phyloP scores from a whole-genome alignment of 345 rosid genomes.

The Rhodomyrtus tomentosa region DNA sequence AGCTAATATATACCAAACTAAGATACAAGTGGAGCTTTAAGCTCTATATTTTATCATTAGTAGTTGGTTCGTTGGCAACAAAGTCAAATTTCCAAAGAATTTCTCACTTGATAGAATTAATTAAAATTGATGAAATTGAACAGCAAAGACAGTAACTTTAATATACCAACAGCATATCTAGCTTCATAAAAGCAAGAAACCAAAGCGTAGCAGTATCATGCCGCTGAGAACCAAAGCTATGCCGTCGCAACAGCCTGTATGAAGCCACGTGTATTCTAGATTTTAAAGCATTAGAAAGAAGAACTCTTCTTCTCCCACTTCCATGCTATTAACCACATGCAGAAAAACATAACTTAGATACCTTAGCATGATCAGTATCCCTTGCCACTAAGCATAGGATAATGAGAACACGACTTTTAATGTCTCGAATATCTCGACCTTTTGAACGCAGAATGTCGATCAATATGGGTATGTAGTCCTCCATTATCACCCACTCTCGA shows the following conservation, averaged over 20 bases:
- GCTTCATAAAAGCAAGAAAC: neutral
- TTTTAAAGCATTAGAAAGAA: neutral
- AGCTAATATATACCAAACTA: neutral
- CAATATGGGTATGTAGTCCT: slow-evolving; percentile 43
- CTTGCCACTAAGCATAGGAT: slow-evolving; percentile 36
- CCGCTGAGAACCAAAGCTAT: neutral
- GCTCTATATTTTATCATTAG: neutral
- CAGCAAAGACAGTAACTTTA: neutral
- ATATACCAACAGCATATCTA: neutral
- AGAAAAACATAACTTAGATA: neutral
- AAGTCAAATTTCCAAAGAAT: neutral
- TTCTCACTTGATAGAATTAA: neutral
- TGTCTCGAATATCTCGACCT: slow-evolving; percentile 21
- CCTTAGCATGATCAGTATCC: slow-evolving; percentile 57
- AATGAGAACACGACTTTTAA: slow-evolving; percentile 18
- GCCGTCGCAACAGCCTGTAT: neutral
- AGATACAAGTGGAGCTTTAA: neutral
- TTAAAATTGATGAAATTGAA: neutral
- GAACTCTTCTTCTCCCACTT: neutral
- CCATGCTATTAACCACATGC: neutral
- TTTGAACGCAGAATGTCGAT: slow-evolving; percentile 32
- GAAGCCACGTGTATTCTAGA: neutral
- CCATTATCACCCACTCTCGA: slow-evolving; percentile 55
- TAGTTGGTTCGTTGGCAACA: neutral
- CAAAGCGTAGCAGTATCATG: neutral